These are phyloP conservation scores for Pseudogymnoascus verrucosus DNA, from an alignment of 2,329 filamentous ascomycete genomes.

Conservation along the genomic window DNA sequence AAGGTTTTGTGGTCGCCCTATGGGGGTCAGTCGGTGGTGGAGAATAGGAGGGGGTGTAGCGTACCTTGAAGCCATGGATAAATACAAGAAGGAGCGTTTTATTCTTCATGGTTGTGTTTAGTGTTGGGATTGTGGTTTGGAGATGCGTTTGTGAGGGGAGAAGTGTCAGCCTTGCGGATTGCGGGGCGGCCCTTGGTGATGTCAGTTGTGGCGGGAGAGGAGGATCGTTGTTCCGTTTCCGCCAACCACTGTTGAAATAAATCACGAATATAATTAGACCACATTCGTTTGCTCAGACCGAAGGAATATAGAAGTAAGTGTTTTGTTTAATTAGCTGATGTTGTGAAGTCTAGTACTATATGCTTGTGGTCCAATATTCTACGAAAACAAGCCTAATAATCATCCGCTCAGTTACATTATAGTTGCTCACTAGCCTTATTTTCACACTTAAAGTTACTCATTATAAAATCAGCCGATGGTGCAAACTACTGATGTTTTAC, in stretches of 20 bases:
- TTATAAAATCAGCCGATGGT: too few relatives aligned
- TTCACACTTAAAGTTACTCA: too few relatives aligned
- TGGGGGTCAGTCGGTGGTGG: constrained; percentile 8
- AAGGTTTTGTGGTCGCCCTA: constrained; percentile 75
- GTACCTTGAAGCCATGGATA: constrained; percentile 80
- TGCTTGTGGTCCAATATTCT: too few relatives aligned
- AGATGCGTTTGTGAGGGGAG: neutral
- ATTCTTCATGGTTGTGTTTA: constrained; percentile 45
- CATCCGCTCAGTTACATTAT: too few relatives aligned
- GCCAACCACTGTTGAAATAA: neutral
- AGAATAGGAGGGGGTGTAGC: neutral
- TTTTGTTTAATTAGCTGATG: too few relatives aligned
- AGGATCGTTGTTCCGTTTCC: neutral
- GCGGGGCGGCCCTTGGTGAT: neutral
- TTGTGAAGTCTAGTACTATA: too few relatives aligned
- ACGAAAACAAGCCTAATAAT: too few relatives aligned
- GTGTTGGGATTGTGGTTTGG: neutral
- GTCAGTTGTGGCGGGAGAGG: neutral
- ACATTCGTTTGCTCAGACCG: too few relatives aligned
- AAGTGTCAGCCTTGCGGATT: neutral
- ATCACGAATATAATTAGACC: too few relatives aligned
- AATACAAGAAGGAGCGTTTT: constrained; percentile 77
- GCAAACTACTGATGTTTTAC: too few relatives aligned
- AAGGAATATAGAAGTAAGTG: too few relatives aligned
- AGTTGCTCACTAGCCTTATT: too few relatives aligned